Base-by-base conservation (phyloP, 116 monocot species). In the Trichopus zeylanicus region DNA sequence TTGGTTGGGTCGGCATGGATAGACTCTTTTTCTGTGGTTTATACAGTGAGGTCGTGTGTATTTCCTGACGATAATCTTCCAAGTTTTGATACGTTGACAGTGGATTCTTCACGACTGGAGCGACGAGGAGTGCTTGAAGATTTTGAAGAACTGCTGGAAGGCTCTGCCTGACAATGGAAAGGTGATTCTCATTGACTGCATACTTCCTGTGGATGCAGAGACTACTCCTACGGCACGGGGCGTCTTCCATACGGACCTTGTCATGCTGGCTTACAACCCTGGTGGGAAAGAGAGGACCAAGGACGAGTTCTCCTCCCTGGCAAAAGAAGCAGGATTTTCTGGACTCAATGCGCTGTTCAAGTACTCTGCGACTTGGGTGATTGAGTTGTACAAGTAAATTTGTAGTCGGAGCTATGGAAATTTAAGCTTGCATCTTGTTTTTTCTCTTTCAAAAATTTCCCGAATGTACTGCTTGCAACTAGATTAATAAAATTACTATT, bases 211-310 rank as follows among this genome's bases (percentile, higher is more conserved):
- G 26, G n/a, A 20, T 9, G 62, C 62, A 31, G 46, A 64, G 2
- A 28, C 34, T 16, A 47, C 18, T 23, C 10, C 3, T 15, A 31
- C 18, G 6, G 54, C 63, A 6, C 19, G 47, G 15, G 11, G 3
- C 6, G n/a, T 19, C 0, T 64, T 56, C 30, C 19, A 55, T 29
- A 13, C n/a, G 2, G 71, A 71, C 29, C 39, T 71, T 7, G 2
- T 18, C 30, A 71, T 71, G 71, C 11, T 71, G 46, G 23, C 53
- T 12, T 9, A 33, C 33, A 48, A 24, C 11, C 15, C 12, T 1
- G 64, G 71, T 24, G 71, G 71, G 11, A 70, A 70, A 63, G 63
- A 71, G 48, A 71, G 64, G 24, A 71, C 63, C 2, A 3, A 57
- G 30, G 32, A 57, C 0, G 64, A 64, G 23, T 64, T 56, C 15